phyloP scores from a whole-genome alignment of 768 basidiomycete species.

The Suillus weaverae region DNA sequence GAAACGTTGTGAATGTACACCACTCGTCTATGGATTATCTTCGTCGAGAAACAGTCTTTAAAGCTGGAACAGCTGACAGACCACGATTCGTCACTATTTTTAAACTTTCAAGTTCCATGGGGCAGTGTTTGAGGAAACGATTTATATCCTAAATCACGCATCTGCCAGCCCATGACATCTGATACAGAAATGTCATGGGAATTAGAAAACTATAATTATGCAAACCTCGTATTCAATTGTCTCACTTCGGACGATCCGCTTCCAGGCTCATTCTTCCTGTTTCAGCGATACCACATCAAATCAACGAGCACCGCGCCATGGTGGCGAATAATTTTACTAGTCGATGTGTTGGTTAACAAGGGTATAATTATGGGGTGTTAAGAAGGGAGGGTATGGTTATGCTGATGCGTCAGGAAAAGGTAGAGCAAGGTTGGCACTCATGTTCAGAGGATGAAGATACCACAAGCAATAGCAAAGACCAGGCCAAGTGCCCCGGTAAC shows the following conservation, averaged over 20 bases:
- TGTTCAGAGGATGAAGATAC: conserved; percentile 15
- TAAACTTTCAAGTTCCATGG: neutral
- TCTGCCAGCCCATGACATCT: neutral
- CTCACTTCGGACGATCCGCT: neutral
- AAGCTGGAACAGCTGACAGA: neutral
- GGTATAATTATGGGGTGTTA: neutral
- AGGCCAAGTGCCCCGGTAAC: conserved; percentile 6
- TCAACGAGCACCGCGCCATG: neutral
- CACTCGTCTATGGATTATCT: neutral
- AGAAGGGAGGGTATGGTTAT: neutral
- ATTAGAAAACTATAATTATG: neutral
- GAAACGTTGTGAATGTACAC: neutral
- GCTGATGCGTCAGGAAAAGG: neutral
- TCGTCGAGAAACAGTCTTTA: neutral
- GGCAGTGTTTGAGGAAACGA: neutral
- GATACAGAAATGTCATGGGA: neutral
- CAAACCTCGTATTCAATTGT: neutral
- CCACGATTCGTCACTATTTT: neutral
- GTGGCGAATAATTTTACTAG: neutral
- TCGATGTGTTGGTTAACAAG: too few species aligned
- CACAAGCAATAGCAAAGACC: conserved; percentile 14
- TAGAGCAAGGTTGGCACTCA: neutral
- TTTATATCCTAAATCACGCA: neutral
- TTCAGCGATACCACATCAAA: neutral
- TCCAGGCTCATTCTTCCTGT: neutral